Percentiles rank a stretch among this genome's conserved stretches.
phyloP scores from a whole-genome alignment of 768 basidiomycete species.

The Cystoderma amianthinum region DNA sequence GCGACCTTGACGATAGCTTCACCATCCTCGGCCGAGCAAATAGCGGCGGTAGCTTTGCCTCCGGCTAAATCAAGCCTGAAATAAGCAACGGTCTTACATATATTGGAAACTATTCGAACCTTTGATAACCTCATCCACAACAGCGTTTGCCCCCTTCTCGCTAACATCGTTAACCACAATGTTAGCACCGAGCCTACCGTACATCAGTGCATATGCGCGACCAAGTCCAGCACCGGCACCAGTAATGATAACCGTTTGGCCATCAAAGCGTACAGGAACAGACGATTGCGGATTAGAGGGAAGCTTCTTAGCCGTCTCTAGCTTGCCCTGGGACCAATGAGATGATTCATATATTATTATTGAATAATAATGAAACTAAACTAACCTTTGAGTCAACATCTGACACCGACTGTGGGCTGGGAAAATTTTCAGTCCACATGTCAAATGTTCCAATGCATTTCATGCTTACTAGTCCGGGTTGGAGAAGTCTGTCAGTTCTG shows the following conservation, averaged over 20 bases:
- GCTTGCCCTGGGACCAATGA: conserved; percentile 33
- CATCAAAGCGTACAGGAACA: conserved; percentile 73
- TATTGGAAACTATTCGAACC: too few relatives aligned
- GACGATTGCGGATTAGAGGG: conserved; percentile 65
- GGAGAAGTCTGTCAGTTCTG: conserved; percentile 73
- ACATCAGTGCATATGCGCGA: conserved; percentile 88
- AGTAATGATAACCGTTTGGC: conserved; percentile 89
- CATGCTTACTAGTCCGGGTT: conserved; percentile 56
- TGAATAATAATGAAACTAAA: neutral
- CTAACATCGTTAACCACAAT: conserved; percentile 95
- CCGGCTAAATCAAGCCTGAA: conserved; percentile 59
- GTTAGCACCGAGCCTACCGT: conserved; percentile 87
- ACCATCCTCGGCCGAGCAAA: conserved; percentile 89
- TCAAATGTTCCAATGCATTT: neutral
- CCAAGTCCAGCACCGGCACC: conserved; percentile 95
- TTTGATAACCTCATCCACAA: conserved; percentile 82
- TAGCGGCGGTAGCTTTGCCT: conserved; percentile 77
- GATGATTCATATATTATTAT: neutral
- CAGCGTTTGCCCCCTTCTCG: conserved; percentile 74
- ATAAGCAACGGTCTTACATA: neutral
- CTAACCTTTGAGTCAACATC: conserved; percentile 58
- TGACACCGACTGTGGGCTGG: conserved; percentile 55
- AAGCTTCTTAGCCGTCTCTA: conserved; percentile 56
- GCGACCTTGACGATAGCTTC: conserved; percentile 85
- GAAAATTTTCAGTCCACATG: neutral